Base-by-base conservation (phyloP, 371 early-diverging fungal species). In the Fennellomyces sp. region DNA sequence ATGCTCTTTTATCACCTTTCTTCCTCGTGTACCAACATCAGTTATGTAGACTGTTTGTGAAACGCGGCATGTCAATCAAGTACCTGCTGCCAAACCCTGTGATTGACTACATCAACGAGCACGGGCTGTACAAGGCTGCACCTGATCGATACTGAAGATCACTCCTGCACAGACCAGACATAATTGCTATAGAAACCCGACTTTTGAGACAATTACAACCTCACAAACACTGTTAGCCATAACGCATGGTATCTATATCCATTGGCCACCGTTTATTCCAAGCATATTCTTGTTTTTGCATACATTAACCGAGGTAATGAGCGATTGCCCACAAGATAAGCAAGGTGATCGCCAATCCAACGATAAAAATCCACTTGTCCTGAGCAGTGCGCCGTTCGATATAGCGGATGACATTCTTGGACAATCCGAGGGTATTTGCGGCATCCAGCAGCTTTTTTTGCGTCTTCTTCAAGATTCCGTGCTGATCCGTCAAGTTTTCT, bases 31-130 rank as follows among this genome's bases (percentile, higher is more conserved):
- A 6, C 26, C 15, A 31, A 27, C 19, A 26, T 42, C 12, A 23
- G 5, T 17, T 15, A 45, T 45, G 15, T 72, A 92, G 96, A 60
- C 75, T 97, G 26, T 96, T 98, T 75, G 88, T 97, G 54, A 93
- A 94, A 65, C 85, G 98, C 33, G 89, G 88, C 41, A 92, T 97
- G 92, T 94, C 94, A 12, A 94, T 97, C 76, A 95, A 94, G 69
- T 97, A 97, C 66, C 78, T 98, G 8, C 75, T 97, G 3, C 98
- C 97, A 10, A 92, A 96, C 35, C 83, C 87, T 3, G 97, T 98
- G 6, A 90, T 97, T 59, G 86, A 90, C 15, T 97, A 98, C 70
- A 97, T 98, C 52, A 69, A 84, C 31, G 73, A 83, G 8, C 82
- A 95, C 65, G 57, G 77, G 11, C 80, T 98, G 25, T 98, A 92